phyloP scores from a whole-genome alignment of 805 yeast species.

The Jamesozyma rosinii region DNA sequence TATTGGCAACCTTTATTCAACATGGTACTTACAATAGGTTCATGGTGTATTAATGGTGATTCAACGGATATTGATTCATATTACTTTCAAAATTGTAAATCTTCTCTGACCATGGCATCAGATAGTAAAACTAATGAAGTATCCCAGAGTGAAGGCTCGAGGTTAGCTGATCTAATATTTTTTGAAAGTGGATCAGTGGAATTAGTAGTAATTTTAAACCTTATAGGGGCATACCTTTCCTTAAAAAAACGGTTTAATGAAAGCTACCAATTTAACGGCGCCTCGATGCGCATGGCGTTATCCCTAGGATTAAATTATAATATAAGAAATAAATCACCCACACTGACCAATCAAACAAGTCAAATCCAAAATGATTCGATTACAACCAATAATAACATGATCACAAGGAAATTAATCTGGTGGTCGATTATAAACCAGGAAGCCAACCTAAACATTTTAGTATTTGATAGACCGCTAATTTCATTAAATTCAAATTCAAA shows the following conservation, averaged over 20 bases:
- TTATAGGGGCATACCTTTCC: slow-evolving; percentile 53
- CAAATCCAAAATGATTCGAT: neutral
- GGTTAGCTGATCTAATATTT: slow-evolving; percentile 16
- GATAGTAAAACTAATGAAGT: neutral
- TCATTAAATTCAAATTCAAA: slow-evolving; percentile 1
- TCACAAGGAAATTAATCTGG: slow-evolving; percentile 52
- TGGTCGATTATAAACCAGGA: slow-evolving; percentile 60
- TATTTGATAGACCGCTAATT: slow-evolving; percentile 5
- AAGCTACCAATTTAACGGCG: slow-evolving; percentile 59
- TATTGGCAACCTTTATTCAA: slow-evolving; percentile 47
- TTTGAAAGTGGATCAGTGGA: slow-evolving; percentile 53
- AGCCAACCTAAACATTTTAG: slow-evolving; percentile 48
- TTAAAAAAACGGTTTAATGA: slow-evolving; percentile 59
- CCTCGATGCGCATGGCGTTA: slow-evolving; percentile 57
- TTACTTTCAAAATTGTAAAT: slow-evolving; percentile 48
- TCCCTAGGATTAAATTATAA: slow-evolving; percentile 42
- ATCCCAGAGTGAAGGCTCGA: neutral
- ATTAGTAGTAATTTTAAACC: slow-evolving; percentile 43
- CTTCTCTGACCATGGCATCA: slow-evolving; percentile 10
- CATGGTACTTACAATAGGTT: slow-evolving; percentile 56
- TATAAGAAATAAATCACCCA: slow-evolving; percentile 38
- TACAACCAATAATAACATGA: slow-evolving; percentile 18
- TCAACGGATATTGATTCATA: slow-evolving; percentile 40
- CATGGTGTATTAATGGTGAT: slow-evolving; percentile 57
- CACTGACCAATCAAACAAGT: neutral